Percentiles rank a stretch among this genome's conserved stretches.
Evolutionary conservation across 805 yeast genomes (phyloP).

Genomic region (Cyberlindnera petersonii): DNA sequence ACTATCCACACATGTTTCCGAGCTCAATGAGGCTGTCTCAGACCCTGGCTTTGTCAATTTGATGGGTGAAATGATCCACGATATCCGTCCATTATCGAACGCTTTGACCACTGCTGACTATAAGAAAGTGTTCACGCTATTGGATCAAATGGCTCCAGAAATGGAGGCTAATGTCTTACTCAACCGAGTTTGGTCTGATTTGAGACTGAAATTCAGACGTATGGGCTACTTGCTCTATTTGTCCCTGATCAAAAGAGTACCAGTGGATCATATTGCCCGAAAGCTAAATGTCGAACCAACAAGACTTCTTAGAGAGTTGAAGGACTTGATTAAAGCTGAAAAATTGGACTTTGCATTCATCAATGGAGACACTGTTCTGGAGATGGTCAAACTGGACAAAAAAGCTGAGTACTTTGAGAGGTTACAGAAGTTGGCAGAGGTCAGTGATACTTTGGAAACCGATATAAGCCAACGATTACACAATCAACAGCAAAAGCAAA

Average conservation of each 20-base stretch:
- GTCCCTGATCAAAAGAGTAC: conserved; percentile 26
- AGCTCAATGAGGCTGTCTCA: conserved; percentile 17
- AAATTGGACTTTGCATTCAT: conserved; percentile 14
- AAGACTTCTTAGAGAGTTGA: conserved; percentile 18
- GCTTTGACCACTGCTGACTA: conserved; percentile 28
- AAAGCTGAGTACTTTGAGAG: conserved; percentile 13
- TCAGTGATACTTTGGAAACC: conserved; percentile 19
- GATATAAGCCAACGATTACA: not conserved
- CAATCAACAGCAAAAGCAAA: too few species aligned
- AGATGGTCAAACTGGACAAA: conserved; percentile 13
- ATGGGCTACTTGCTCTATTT: conserved; percentile 32
- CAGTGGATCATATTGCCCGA: conserved; percentile 17
- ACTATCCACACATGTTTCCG: conserved; percentile 15
- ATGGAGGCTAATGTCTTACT: conserved; percentile 21
- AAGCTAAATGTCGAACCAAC: conserved; percentile 17
- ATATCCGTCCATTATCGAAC: conserved; percentile 24
- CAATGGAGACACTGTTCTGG: conserved; percentile 15
- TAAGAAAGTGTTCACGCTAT: conserved; percentile 15
- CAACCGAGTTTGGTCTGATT: conserved; percentile 21
- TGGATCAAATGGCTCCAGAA: conserved; percentile 18
- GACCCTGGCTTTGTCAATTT: conserved; percentile 18
- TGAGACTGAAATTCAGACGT: conserved; percentile 27
- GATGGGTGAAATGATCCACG: conserved; percentile 22
- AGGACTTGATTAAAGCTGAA: conserved; percentile 14
- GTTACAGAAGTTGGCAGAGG: conserved; percentile 21